Conservation (phyloP, 1,139 yeast species). For the Scheffersomyces cryptocercus region DNA sequence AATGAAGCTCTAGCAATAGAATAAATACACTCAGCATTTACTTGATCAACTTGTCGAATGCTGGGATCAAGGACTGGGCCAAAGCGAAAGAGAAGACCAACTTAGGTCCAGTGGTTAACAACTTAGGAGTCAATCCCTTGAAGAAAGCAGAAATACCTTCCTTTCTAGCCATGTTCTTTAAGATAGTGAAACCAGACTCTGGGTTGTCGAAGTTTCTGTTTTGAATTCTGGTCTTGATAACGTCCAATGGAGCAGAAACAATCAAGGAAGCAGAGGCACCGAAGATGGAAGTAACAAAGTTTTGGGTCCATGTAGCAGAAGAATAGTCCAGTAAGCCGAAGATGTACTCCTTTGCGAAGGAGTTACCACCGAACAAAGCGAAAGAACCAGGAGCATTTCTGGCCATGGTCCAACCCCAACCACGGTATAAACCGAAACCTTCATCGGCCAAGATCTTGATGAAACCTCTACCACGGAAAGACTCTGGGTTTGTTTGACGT, state of each 20-base stretch:
- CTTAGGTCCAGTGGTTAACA: constrained; percentile 97
- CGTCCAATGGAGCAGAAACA: constrained; percentile 97
- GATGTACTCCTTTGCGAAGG: constrained; percentile 96
- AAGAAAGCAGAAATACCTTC: constrained; percentile 92
- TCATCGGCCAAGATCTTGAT: constrained; percentile 82
- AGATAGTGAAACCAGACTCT: constrained; percentile 87
- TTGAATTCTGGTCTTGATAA: constrained; percentile 97
- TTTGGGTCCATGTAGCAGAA: constrained; percentile 91
- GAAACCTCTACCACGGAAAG: constrained; percentile 97
- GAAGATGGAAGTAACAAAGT: constrained; percentile 91
- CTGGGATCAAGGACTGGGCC: constrained; percentile 96
- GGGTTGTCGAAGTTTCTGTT: constrained; percentile 95
- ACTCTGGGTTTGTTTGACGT: constrained; percentile 98
- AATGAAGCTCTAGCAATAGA: neutral
- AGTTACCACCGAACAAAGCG: constrained; percentile 97
- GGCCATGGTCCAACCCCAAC: constrained; percentile 99
- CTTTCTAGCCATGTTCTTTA: constrained; percentile 88
- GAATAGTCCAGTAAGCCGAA: constrained; percentile 85
- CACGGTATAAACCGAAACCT: constrained; percentile 91
- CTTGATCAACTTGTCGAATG: constrained; percentile 71
- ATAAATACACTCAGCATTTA: constrained; percentile 10
- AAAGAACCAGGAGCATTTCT: constrained; percentile 99
- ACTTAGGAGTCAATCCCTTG: constrained; percentile 95
- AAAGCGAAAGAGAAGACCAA: constrained; percentile 94
- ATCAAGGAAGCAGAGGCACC: constrained; percentile 98